phyloP scores from a whole-genome alignment of 192 early-diverging fungal genomes.

The Ramicandelaber brevisporus region DNA sequence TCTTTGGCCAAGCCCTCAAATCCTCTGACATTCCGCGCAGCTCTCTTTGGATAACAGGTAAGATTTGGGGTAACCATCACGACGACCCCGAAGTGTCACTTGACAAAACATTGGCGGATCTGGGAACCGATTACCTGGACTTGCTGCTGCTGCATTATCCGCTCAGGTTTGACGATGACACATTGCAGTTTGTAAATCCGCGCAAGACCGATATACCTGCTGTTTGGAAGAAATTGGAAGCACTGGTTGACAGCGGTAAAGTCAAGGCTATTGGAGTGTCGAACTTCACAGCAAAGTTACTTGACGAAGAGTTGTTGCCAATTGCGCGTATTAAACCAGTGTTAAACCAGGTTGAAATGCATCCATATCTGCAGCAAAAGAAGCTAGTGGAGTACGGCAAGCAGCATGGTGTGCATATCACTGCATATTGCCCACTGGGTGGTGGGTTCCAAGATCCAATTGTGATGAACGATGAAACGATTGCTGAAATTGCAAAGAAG shows the following conservation, averaged over 20 bases:
- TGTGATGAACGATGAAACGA: constrained; percentile 14
- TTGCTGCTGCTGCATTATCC: constrained; percentile 75
- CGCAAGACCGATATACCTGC: no score
- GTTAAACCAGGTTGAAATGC: constrained; percentile 68
- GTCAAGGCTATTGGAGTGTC: constrained; percentile 63
- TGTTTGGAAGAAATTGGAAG: constrained; percentile 73
- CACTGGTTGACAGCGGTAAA: constrained; percentile 36
- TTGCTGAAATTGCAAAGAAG: constrained; percentile 39
- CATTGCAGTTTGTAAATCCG: constrained; percentile 8
- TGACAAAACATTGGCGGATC: constrained; percentile 33
- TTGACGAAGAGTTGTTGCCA: constrained; percentile 39
- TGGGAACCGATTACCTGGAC: constrained; percentile 53
- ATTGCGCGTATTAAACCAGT: constrained; percentile 43
- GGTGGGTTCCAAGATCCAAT: constrained; percentile 6
- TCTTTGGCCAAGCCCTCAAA: constrained; percentile 48
- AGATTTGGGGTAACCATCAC: constrained; percentile 42
- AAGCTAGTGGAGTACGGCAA: constrained; percentile 50
- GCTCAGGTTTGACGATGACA: neutral
- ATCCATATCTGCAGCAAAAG: constrained; percentile 31
- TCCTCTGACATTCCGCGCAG: constrained; percentile 31
- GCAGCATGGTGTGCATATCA: constrained; percentile 37
- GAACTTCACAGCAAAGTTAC: constrained; percentile 37
- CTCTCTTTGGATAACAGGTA: constrained; percentile 56
- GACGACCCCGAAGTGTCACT: constrained; percentile 29
- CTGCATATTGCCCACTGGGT: constrained; percentile 70